Base-by-base conservation (phyloP, 1,284 basidiomycete genomes). In the Psilocybe mexicana region DNA sequence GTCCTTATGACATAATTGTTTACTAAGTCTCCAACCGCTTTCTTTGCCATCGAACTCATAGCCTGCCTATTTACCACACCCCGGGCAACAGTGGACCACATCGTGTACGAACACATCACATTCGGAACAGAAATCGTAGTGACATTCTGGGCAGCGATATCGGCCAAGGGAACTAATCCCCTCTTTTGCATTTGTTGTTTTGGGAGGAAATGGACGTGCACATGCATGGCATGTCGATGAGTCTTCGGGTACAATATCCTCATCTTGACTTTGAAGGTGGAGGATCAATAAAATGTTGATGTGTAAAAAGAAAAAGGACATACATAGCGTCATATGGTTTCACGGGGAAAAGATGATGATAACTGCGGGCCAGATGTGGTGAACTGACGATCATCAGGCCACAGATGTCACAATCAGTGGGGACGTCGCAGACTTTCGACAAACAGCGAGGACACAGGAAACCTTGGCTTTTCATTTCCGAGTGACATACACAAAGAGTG, bases 381-480 rank as follows among this genome's bases (percentile, higher is more conserved):
- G 93, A 94, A 76, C 93, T 96, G 62, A 99, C 96, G 62, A 99
- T 93, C 86, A 98, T 98, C 63, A 99, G 79, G 2, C 94, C 94
- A 69, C 96, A 99, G 30, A 98, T 90, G 67, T 96, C 92, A 70
- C 96, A 99, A 71, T 99, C 97, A 5, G 96, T 99, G 40, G 96
- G 96, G 1, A 98, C 94, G 68, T 99, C 96, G 79, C 96, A 99
- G 38, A 98, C 83, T 78, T 96, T 94, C 53, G 90, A 86, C 43
- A 87, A 82, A 70, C 96, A 99, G 26, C 96, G 84, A 2, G 96
- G 97, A 72, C 96, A 99, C 12, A 97, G 80, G 75, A 96, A 99
- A 3, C 96, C 97, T 61, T 91, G 89, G 65, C 87, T 87, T 72
- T 90, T 92, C 68, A 98, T 79, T 61, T 94, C 86, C 2, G 92